Conservation (phyloP, 306 rosid genomes). For the Dalbergia oliveri region DNA sequence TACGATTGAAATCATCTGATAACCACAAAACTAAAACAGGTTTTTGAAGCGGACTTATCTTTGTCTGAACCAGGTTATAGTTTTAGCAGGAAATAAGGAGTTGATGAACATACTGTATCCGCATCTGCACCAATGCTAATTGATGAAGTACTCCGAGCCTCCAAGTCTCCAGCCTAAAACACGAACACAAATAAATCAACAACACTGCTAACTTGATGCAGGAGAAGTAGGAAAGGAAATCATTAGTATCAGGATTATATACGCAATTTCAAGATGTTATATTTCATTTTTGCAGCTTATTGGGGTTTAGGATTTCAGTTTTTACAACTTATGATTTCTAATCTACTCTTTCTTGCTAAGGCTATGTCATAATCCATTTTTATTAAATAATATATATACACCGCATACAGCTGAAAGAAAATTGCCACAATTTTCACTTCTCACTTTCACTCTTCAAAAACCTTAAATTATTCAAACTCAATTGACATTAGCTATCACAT, state of each 20-base stretch:
- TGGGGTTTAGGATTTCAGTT: not conserved
- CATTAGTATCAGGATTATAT: not conserved
- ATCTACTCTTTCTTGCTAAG: not conserved
- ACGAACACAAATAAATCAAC: slow-evolving; percentile 34
- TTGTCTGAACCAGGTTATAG: too few species aligned
- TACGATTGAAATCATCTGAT: too few species aligned
- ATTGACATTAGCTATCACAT: not conserved
- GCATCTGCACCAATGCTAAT: slow-evolving; percentile 71
- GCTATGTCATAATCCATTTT: too few species aligned
- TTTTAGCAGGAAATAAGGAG: not conserved
- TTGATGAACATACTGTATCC: slow-evolving; percentile 61
- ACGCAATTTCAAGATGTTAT: not conserved
- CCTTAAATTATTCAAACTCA: not conserved
- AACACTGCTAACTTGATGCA: slow-evolving; percentile 21
- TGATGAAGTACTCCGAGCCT: slow-evolving; percentile 67
- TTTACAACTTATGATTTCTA: not conserved
- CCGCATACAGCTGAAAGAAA: slow-evolving; percentile 10
- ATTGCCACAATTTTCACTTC: not conserved
- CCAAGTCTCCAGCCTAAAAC: slow-evolving; percentile 67
- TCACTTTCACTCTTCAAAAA: not conserved
- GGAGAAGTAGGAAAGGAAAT: not conserved
- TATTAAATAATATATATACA: not conserved
- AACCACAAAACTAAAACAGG: too few species aligned
- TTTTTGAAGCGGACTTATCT: too few species aligned
- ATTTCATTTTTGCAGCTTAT: not conserved